Evolutionary conservation across 2,329 filamentous ascomycete genomes (phyloP).

Genomic region (Cladosporium oxysporum): DNA sequence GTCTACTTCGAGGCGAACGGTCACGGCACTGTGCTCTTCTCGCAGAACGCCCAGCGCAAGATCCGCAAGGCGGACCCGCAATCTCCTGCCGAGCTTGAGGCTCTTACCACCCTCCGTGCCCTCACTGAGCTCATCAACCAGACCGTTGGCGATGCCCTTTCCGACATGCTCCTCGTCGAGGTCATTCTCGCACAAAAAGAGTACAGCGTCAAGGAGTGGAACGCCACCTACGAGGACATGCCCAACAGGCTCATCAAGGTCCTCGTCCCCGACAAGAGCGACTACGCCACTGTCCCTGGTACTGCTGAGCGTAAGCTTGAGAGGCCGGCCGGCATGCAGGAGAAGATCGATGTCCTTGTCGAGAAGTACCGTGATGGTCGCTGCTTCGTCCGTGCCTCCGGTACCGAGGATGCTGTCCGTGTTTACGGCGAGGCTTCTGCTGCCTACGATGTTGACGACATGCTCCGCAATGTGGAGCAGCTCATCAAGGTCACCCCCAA

Average conservation of each 20-base stretch:
- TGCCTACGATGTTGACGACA: constrained; percentile 83
- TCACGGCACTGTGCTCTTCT: constrained; percentile 95
- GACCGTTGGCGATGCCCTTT: constrained; percentile 93
- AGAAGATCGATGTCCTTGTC: constrained; percentile 82
- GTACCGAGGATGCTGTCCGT: constrained; percentile 92
- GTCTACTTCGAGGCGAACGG: constrained; percentile 99
- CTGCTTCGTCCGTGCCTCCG: constrained; percentile 87
- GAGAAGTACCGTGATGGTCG: constrained; percentile 88
- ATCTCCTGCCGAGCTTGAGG: constrained; percentile 87
- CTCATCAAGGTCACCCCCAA: constrained; percentile 25
- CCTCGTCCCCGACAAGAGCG: constrained; percentile 81
- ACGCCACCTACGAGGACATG: constrained; percentile 87
- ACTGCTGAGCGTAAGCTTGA: constrained; percentile 81
- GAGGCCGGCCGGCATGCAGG: constrained; percentile 75
- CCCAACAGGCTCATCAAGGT: constrained; percentile 95
- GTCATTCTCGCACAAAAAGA: constrained; percentile 93
- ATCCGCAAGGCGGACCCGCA: constrained; percentile 81
- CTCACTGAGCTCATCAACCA: constrained; percentile 95
- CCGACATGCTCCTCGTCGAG: constrained; percentile 93
- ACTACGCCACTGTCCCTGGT: constrained; percentile 82
- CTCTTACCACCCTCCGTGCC: constrained; percentile 79
- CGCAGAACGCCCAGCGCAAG: constrained; percentile 73
- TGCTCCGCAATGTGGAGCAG: constrained; percentile 73
- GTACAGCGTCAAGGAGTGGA: constrained; percentile 87
- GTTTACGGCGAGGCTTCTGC: constrained; percentile 95